Base-by-base conservation (phyloP, 352 stramenopile species). In the Pythium aquatile region DNA sequence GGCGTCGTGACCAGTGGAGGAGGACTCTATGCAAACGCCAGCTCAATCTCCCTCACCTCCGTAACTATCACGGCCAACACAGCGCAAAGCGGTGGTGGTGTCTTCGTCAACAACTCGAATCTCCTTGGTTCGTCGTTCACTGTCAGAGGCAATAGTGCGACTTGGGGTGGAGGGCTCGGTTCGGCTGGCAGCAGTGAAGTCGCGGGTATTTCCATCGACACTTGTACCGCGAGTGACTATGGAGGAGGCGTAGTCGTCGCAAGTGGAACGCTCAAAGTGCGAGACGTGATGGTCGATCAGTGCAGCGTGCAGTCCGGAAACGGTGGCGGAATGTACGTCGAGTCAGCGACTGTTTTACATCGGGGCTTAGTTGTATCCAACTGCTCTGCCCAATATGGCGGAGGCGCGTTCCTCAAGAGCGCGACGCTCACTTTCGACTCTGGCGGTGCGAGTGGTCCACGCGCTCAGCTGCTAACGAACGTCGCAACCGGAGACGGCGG, bases 321-420 rank as follows among this genome's bases (percentile, higher is more conserved):
- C 11, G 66, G 66, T 24, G 66, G 66, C 17, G 66, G 66, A 17
- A 28, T 68, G 28, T 72, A 64, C 66, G 39, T 67, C 6, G 32
- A 28, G 9, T 16, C 33, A 2, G 46, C 58, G 2, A 49, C 58
- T 0, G 26, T 64, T 2, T 30, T 58, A 3, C 58, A 64, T 29
- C 53, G 61, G 26, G 54, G 53, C 4, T 29, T 72, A 20, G 13
- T 17, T 6, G 28, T 72, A 5, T 44, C 47, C 3, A 30, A 7
- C 0, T 67, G 58, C 13, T 24, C 48, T 11, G 65, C 65, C 1
- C 17, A 14, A 10, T 20, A 8, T 1, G 65, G 65, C 8, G 65
- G 58, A 10, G 65, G 65, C 2, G 26, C 61, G 3, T 67, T 52
- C 5, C 2, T 67, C 14, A 10, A 30, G 26, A 40, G 20, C 29